A percentile compares a stretch with the other conserved stretches of the same genome.
Evolutionary conservation across 495 filamentous ascomycete species (phyloP).

Genomic region (Penicillium subrubescens): DNA sequence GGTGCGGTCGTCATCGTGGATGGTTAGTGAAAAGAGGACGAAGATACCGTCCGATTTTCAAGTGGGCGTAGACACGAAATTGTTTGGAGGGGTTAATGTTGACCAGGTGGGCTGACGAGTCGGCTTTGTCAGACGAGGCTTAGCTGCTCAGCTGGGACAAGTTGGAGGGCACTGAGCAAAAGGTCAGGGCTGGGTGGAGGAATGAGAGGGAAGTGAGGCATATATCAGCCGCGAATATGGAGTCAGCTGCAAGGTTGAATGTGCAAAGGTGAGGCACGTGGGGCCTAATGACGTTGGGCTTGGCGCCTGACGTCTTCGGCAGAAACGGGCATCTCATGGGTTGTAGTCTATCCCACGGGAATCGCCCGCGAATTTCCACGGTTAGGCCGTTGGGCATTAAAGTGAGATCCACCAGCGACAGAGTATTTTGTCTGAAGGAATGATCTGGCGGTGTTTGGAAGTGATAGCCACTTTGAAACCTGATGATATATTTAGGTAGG

Average conservation of each 20-base stretch:
- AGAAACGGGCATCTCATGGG: constrained; percentile 1
- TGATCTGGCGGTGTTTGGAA: not conserved
- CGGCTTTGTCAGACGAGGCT: constrained; percentile 10
- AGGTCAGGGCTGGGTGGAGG: not conserved
- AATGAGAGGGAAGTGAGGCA: not conserved
- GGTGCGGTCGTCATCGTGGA: constrained; percentile 37
- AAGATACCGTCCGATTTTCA: constrained; percentile 27
- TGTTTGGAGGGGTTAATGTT: constrained; percentile 11
- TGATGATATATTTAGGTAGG: not conserved
- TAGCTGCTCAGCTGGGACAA: constrained; percentile 6
- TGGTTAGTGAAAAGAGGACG: constrained; percentile 6
- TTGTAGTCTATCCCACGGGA: not conserved
- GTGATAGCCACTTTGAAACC: not conserved
- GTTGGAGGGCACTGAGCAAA: not conserved
- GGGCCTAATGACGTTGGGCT: constrained; percentile 23
- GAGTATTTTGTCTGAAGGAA: not conserved
- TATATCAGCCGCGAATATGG: constrained; percentile 1
- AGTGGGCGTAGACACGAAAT: constrained; percentile 18
- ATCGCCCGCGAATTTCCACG: not conserved
- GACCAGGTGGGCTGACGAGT: constrained; percentile 9
- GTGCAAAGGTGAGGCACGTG: constrained; percentile 7
- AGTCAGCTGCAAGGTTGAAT: constrained; percentile 8
- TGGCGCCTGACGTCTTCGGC: constrained; percentile 24
- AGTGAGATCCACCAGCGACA: not conserved
- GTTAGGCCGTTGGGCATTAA: not conserved